A percentile compares a stretch with the other conserved stretches of the same genome.
Evolutionary conservation across 2,329 filamentous ascomycete genomes (phyloP).

Genomic region (Cercospora sp.): DNA sequence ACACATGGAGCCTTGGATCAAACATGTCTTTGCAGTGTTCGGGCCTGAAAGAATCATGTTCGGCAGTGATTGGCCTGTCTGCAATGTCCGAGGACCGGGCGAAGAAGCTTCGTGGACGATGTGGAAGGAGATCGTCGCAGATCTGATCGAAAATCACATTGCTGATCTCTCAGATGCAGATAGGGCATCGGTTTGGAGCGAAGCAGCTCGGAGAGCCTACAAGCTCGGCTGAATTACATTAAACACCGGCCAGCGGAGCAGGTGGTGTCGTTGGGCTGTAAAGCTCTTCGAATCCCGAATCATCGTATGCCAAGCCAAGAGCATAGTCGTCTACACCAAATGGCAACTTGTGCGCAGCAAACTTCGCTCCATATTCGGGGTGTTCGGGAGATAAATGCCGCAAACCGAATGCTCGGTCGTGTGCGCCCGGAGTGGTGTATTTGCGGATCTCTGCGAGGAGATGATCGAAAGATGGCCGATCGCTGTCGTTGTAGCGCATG

Average conservation of each 20-base stretch:
- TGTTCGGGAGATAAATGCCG: not conserved
- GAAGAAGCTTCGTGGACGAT: conserved; percentile 67
- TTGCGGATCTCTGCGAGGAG: conserved; percentile 6
- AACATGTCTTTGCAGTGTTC: conserved; percentile 71
- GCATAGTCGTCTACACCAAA: not conserved
- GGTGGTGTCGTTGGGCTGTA: not conserved
- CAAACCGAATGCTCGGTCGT: not conserved
- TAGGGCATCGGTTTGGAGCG: conserved; percentile 68
- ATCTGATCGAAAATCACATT: conserved; percentile 53
- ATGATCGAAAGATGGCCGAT: conserved; percentile 15
- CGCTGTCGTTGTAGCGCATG: conserved; percentile 4
- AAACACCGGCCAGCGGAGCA: not conserved
- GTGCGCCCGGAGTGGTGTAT: not conserved
- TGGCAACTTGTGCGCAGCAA: not conserved
- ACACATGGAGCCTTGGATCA: conserved; percentile 68
- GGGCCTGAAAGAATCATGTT: conserved; percentile 77
- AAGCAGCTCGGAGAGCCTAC: conserved; percentile 73
- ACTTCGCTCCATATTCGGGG: not conserved
- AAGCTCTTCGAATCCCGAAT: not conserved
- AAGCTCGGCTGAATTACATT: conserved; percentile 31
- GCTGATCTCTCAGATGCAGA: conserved; percentile 59
- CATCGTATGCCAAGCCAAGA: conserved; percentile 2
- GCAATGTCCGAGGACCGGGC: conserved; percentile 65
- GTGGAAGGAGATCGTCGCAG: conserved; percentile 72
- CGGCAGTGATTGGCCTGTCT: conserved; percentile 91